Evolutionary conservation across 306 rosid genomes (phyloP).

Genomic region (Citrullus mucosospermus): DNA sequence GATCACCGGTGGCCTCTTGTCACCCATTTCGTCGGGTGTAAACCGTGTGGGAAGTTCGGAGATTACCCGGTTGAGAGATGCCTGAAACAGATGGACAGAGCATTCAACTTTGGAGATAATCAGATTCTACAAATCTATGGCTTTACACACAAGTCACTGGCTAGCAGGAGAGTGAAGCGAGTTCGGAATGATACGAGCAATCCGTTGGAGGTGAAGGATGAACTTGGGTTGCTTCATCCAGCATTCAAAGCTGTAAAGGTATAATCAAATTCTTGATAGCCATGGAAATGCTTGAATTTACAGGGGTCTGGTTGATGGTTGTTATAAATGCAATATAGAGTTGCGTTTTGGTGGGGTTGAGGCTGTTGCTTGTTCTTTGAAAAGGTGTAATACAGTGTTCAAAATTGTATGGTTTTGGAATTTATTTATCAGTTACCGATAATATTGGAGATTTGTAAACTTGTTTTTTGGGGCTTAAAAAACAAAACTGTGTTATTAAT

Average conservation of each 20-base stretch:
- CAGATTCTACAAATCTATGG: slow-evolving; percentile 83
- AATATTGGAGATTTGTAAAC: slow-evolving; percentile 2
- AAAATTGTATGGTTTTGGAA: background rate
- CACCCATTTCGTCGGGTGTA: slow-evolving; percentile 90
- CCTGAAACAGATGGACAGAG: slow-evolving; percentile 82
- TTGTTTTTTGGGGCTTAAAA: background rate
- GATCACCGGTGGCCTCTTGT: slow-evolving; percentile 91
- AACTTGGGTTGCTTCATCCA: slow-evolving; percentile 75
- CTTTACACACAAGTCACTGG: slow-evolving; percentile 52
- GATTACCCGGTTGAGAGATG: slow-evolving; percentile 82
- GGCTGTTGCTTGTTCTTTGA: background rate
- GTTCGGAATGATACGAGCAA: slow-evolving; percentile 51
- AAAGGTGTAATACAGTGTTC: background rate
- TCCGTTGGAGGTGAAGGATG: slow-evolving; percentile 60
- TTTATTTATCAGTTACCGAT: background rate
- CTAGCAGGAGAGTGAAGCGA: slow-evolving; percentile 54
- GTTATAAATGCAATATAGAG: background rate
- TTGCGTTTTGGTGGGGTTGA: background rate
- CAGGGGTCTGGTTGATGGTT: background rate
- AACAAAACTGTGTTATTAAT: background rate
- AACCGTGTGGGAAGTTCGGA: slow-evolving; percentile 87
- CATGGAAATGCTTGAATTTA: background rate
- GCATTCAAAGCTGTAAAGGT: slow-evolving; percentile 48
- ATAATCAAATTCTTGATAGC: slow-evolving; percentile 18
- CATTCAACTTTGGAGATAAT: slow-evolving; percentile 76